Evolutionary conservation across 495 filamentous ascomycete genomes (phyloP).

Genomic region (Parathielavia appendiculata): DNA sequence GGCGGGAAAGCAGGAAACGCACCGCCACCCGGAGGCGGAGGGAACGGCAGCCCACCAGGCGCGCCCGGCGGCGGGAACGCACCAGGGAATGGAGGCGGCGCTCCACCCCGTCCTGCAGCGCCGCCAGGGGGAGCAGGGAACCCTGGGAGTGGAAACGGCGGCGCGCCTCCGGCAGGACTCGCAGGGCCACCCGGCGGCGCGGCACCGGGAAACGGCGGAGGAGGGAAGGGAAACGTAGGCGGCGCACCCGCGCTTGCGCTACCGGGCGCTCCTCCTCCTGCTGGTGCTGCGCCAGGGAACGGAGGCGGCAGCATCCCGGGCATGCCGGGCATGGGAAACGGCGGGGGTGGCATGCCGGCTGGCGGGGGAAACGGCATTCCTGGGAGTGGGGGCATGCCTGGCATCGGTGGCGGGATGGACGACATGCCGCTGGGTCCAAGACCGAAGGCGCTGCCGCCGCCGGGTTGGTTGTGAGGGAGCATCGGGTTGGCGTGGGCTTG

Average conservation of each 20-base stretch:
- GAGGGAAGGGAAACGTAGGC: constrained; percentile 13
- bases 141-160: constrained; percentile 48
- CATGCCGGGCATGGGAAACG: constrained; percentile 49
- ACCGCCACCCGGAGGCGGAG: constrained; percentile 7
- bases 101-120: neutral
- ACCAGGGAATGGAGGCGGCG: constrained; percentile 33
- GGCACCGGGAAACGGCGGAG: neutral
- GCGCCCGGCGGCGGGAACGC: constrained; percentile 27
- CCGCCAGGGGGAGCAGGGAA: constrained; percentile 46
- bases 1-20: constrained; percentile 29
- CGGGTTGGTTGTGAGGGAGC: constrained; percentile 59
- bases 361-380: constrained; percentile 18
- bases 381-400: constrained; percentile 39
- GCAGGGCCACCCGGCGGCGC: too few relatives aligned
- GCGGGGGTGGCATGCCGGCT: constrained; percentile 36
- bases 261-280: neutral
- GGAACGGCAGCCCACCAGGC: constrained; percentile 10
- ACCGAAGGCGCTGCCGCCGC: constrained; percentile 41
- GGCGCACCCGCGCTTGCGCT: neutral
- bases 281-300: neutral
- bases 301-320: constrained; percentile 26
- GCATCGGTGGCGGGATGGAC: constrained; percentile 42
- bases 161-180: neutral
- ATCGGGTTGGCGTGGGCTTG: constrained; percentile 80
- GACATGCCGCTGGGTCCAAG: constrained; percentile 25